Base-by-base conservation (phyloP, 805 yeast species). In the Ogataea paradorogensis region DNA sequence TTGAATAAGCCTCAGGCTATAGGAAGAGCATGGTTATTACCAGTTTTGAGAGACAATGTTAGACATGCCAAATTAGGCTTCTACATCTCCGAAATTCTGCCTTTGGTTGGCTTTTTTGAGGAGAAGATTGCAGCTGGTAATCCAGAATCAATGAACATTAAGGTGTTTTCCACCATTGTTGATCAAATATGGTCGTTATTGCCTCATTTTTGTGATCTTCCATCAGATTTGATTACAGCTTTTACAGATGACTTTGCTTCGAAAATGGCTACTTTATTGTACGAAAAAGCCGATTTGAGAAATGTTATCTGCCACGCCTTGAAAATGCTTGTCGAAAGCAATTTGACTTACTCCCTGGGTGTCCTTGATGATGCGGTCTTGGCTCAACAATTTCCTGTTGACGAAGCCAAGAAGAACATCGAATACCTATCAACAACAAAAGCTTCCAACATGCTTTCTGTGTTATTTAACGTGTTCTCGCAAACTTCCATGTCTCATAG, bases 1-100 rank as follows among this genome's bases (percentile, higher is more conserved):
- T 70, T 93, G 52, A 70, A 72, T 22, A 73, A 74, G 32, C 77
- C 82, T 5, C 63, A 66, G 23, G 70, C 73, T 30, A 74, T 81
- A n/a, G 97, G 97, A 32, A 78, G 98, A 59, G 97, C 97, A 32
- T 93, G 98, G 97, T 58, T 93, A 52, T 73, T 93, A 48, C 99
- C 99, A 9, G 60, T 93, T 24, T 73, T 93, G 46, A 82, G 97
- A 66, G 97, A 90, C 54, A 80, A 86, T 54, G 84, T 88, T 20
- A 75, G 81, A 52, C 74, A 78, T 53, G 83, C 97, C 2, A 71
- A 73, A 33, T 67, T 93, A 40, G 67, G 73, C 0, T 86, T 71
- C 57, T 93, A 78, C 63, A 71, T 74, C 43, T 62, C 63, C 15
- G 69, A 80, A 27, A 73, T 93, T 37, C 61, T 84, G 11, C 98